phyloP scores from a whole-genome alignment of 2,329 filamentous ascomycete species.

The Fusarium sp. region DNA sequence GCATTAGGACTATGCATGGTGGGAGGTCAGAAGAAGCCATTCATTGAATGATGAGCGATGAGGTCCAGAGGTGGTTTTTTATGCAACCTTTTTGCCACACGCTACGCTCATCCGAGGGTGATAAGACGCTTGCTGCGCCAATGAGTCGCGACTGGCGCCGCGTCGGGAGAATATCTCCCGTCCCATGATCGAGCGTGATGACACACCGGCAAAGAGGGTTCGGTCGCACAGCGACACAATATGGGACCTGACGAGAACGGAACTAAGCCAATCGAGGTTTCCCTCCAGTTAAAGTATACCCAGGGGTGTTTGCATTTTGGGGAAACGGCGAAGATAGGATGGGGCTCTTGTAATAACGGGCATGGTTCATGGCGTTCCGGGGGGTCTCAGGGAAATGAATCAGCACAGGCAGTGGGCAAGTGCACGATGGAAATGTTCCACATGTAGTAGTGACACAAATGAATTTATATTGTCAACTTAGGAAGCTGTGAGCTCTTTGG shows the following conservation, averaged over 20 bases:
- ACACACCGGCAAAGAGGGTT: constrained; percentile 12
- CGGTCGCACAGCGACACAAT: constrained; percentile 15
- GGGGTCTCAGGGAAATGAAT: constrained; percentile 13
- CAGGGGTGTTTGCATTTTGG: constrained; percentile 46
- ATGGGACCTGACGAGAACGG: constrained; percentile 10
- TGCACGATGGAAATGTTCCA: constrained; percentile 36
- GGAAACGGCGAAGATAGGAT: constrained; percentile 37
- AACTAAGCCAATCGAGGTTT: constrained; percentile 15
- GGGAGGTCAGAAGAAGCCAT: constrained; percentile 73
- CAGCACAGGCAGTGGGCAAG: constrained; percentile 51
- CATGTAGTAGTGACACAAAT: constrained; percentile 26
- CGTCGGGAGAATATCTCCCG: constrained; percentile 38
- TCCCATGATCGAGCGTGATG: constrained; percentile 25
- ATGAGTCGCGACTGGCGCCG: constrained; percentile 32
- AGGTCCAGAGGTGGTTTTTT: constrained; percentile 29
- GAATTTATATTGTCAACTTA: constrained; percentile 30
- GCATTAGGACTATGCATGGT: constrained; percentile 74
- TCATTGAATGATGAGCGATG: constrained; percentile 66
- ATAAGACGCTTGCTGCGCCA: constrained; percentile 25
- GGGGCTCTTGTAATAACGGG: constrained; percentile 34
- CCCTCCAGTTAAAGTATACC: constrained; percentile 43
- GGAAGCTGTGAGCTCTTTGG: neutral
- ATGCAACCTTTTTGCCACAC: constrained; percentile 26
- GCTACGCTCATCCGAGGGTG: constrained; percentile 25
- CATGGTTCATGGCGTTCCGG: constrained; percentile 49